Evolutionary conservation across 176 grass and related monocot genomes (phyloP), one percentile per base, ranked within the genome.

Genomic region (Musa troglodytarum): DNA sequence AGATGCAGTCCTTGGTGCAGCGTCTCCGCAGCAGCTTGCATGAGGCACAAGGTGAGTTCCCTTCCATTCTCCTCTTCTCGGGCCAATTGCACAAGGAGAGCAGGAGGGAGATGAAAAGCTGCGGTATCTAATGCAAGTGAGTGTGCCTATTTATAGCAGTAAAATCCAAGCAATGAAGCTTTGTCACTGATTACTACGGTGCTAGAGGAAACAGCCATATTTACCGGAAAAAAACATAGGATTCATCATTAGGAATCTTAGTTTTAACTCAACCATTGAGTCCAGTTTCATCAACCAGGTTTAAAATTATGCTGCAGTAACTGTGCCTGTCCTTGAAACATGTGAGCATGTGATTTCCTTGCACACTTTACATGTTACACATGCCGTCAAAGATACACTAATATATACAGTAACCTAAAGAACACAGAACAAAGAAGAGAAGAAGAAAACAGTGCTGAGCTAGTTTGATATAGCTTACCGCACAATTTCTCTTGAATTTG

Each of bases 21-120:
- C 75, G 75, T 23, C 59, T 64, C 61, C 75, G 29, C 19, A 77
- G 61, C 29, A 77, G 75, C 57, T 77, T 77, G 75, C 75, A 77
- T 3, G 75, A 77, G 5, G 75, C 75, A 24, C 75, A 77, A 3
- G 75, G 75, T 15, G 75, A 77, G 20, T 21, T 65, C 54, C 75
- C 75, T 15, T 11, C 58, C 75, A 77, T 77, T 20, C 4, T 43
- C 3, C 34, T 50, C 15, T 43, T 68, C 21, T 49, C 13, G 13
- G 65, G 16, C 11, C 1, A 13, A 14, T 29, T 11, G 21, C 8
- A 28, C 64, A 12, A 68, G 65, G 29, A 34, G 65, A 3, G 1
- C 22, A 49, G 65, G 26, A 49, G 29, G 21, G 14, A 16, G 29
- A 49, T 49, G 67, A 69, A 29, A 34, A 43, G 34, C 34, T 20